Evolutionary conservation across 106 monocot genomes (phyloP).

Genomic region (Platanthera guangdongensis): DNA sequence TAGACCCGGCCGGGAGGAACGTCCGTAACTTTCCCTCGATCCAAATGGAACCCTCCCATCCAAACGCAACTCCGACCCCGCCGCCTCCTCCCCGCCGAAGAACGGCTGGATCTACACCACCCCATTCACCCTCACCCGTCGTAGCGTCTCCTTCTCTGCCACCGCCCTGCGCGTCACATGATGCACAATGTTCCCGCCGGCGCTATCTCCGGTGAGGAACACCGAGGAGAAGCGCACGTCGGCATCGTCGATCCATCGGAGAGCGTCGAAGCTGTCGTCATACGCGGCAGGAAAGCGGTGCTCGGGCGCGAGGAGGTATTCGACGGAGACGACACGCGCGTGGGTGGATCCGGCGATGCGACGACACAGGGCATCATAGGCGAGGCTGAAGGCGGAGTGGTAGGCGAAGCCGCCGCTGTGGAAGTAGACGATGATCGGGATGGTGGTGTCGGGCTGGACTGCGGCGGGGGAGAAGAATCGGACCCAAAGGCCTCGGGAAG

Average conservation of each 20-base stretch:
- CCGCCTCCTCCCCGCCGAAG: constrained; percentile 42
- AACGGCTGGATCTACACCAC: constrained; percentile 41
- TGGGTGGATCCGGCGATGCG: constrained; percentile 29
- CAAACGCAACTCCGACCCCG: constrained; percentile 25
- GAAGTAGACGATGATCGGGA: constrained; percentile 54
- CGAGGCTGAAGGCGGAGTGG: constrained; percentile 20
- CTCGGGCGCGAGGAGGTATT: constrained; percentile 69
- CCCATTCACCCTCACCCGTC: constrained; percentile 18
- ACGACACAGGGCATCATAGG: constrained; percentile 41
- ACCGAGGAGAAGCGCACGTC: constrained; percentile 23
- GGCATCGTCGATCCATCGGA: constrained; percentile 13
- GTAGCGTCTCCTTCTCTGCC: constrained; percentile 1
- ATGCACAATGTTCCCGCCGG: constrained; percentile 52
- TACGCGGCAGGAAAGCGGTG: constrained; percentile 67
- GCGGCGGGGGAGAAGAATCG: constrained; percentile 30
- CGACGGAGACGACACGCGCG: constrained; percentile 49
- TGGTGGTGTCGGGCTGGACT: constrained; percentile 1
- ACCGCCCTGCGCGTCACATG: constrained; percentile 11
- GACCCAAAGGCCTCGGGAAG: constrained; percentile 26
- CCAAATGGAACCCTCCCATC: constrained; percentile 27
- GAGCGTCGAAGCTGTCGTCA: constrained; percentile 41
- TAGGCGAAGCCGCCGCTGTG: constrained; percentile 76
- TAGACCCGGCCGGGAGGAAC: constrained; percentile 31
- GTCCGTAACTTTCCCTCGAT: constrained; percentile 5
- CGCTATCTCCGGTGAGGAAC: constrained; percentile 42